Evolutionary conservation across 306 rosid genomes (phyloP).

Genomic region (Glycine tomentella): DNA sequence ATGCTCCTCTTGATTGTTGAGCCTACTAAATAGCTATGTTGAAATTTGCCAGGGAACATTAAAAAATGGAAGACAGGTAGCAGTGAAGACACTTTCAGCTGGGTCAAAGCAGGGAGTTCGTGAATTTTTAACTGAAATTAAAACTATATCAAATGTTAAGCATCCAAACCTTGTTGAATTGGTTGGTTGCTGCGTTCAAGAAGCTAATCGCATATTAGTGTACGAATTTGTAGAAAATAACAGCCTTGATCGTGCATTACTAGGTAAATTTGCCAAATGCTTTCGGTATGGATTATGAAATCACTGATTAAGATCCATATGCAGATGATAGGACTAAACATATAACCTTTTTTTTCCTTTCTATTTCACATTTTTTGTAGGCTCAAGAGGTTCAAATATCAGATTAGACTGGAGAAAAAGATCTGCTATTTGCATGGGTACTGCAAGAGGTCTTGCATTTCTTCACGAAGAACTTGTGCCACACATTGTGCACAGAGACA

Average conservation of each 20-base stretch:
- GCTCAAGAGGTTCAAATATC: constrained; percentile 50
- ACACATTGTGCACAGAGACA: constrained; percentile 95
- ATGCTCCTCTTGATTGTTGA: constrained; percentile 25
- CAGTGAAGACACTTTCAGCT: constrained; percentile 87
- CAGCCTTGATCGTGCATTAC: constrained; percentile 84
- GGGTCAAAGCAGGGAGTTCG: constrained; percentile 89
- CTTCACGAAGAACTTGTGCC: constrained; percentile 96
- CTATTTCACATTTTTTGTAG: constrained; percentile 50
- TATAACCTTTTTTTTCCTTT: constrained; percentile 22
- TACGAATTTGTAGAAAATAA: constrained; percentile 88
- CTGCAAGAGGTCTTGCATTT: constrained; percentile 86
- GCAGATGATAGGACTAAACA: constrained; percentile 31
- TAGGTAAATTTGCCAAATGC: constrained; percentile 60
- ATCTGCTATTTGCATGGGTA: constrained; percentile 76
- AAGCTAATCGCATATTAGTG: constrained; percentile 74
- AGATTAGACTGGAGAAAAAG: constrained; percentile 84
- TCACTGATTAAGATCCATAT: constrained; percentile 26
- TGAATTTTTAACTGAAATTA: constrained; percentile 87
- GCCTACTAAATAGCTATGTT: constrained; percentile 45
- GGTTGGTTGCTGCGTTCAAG: constrained; percentile 87
- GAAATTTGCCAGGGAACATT: constrained; percentile 76
- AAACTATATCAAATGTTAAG: constrained; percentile 78
- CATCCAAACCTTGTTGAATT: constrained; percentile 94
- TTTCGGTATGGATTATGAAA: constrained; percentile 40
- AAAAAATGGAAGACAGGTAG: constrained; percentile 67